Evolutionary conservation across 2,329 filamentous ascomycete genomes (phyloP).

Genomic region (Colletotrichum cereale): DNA sequence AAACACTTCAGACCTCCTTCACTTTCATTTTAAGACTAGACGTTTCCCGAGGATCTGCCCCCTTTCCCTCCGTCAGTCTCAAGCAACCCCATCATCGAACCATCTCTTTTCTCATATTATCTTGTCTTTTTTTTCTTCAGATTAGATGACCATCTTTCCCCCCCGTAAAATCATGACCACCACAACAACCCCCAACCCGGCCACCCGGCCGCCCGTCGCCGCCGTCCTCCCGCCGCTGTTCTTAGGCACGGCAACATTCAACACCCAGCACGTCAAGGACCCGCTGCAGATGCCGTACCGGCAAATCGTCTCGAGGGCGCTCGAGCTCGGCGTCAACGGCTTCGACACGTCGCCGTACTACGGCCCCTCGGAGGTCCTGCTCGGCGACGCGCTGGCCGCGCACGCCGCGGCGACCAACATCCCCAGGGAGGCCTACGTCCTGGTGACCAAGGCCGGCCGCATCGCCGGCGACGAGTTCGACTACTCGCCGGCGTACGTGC

Average conservation of each 20-base stretch:
- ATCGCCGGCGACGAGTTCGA: constrained; percentile 36
- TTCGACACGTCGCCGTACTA: constrained; percentile 41
- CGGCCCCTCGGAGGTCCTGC: constrained; percentile 36
- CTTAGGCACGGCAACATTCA: constrained; percentile 92
- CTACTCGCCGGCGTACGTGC: constrained; percentile 43
- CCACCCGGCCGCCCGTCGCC: constrained; percentile 22
- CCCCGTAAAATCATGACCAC: constrained; percentile 13
- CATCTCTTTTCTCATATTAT: not conserved
- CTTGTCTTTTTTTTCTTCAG: not conserved
- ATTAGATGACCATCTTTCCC: not conserved
- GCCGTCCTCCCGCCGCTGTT: constrained; percentile 80
- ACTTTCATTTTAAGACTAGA: constrained; percentile 1
- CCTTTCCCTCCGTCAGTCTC: not conserved
- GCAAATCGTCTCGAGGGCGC: constrained; percentile 33
- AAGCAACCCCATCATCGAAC: not conserved
- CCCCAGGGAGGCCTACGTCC: constrained; percentile 48
- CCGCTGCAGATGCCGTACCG: constrained; percentile 38
- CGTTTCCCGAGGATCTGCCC: not conserved
- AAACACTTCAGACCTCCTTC: constrained; percentile 1
- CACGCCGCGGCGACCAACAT: constrained; percentile 64
- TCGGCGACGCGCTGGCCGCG: constrained; percentile 60
- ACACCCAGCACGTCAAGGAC: constrained; percentile 78
- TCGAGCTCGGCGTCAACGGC: constrained; percentile 35
- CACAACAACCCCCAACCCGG: constrained; percentile 25
- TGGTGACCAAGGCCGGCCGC: constrained; percentile 37